Evolutionary conservation across 1,284 basidiomycete species (phyloP).

Genomic region (Vanrija humicola): DNA sequence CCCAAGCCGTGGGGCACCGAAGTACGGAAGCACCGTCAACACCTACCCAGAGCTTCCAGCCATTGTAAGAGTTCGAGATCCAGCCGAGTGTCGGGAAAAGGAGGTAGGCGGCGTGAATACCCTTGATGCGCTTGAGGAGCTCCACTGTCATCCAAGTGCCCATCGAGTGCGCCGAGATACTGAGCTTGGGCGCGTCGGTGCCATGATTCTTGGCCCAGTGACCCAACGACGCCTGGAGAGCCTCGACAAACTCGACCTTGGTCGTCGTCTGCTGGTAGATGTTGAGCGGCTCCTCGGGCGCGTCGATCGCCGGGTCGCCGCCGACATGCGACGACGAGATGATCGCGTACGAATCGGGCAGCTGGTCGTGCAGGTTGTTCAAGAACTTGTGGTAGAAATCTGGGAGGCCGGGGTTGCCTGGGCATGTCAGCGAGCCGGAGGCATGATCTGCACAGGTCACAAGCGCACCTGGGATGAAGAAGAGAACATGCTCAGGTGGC

Average conservation of each 20-base stretch:
- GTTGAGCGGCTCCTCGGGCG: conserved; percentile 27
- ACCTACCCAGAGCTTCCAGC: conserved; percentile 38
- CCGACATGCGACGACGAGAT: conserved; percentile 45
- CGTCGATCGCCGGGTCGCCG: conserved; percentile 29
- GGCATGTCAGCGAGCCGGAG: background rate
- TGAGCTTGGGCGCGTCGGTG: conserved; percentile 21
- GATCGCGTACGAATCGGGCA: conserved; percentile 41
- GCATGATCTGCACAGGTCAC: background rate
- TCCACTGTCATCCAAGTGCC: conserved; percentile 43
- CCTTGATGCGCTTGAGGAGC: conserved; percentile 27
- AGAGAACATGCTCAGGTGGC: conserved; percentile 24
- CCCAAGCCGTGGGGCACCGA: too few relatives aligned
- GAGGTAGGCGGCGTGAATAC: conserved; percentile 25
- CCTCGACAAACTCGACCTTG: conserved; percentile 42
- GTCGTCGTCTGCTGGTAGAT: conserved; percentile 35
- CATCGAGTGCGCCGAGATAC: conserved; percentile 44
- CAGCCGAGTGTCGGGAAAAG: conserved; percentile 43
- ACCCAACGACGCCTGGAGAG: conserved; percentile 22
- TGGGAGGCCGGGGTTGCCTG: conserved; percentile 48
- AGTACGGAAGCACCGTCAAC: too few relatives aligned
- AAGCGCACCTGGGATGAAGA: conserved; percentile 39
- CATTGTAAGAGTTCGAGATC: conserved; percentile 42
- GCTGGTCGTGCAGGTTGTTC: conserved; percentile 30
- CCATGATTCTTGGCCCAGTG: conserved; percentile 20
- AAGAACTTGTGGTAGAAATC: conserved; percentile 48